Percentiles rank a stretch among this genome's conserved stretches.
phyloP scores from a whole-genome alignment of 805 yeast genomes.

The Monosporozyma aerobia region DNA sequence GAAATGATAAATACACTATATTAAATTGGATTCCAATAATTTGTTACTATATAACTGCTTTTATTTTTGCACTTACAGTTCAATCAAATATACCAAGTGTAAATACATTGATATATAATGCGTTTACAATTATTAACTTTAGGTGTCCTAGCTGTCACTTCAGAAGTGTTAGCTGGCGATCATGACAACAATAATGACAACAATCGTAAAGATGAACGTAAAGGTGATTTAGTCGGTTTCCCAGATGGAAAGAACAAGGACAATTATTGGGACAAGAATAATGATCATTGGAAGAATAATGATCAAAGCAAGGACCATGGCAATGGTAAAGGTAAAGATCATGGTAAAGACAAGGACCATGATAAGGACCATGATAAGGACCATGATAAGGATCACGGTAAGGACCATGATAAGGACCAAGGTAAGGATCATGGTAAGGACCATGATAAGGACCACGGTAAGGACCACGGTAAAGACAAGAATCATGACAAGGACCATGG shows the following conservation, averaged over 20 bases:
- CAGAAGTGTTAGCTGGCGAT: constrained; percentile 2
- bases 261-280: background rate
- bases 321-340: background rate
- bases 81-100: background rate
- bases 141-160: background rate
- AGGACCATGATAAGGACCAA: background rate
- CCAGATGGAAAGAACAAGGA: background rate
- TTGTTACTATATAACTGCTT: no score
- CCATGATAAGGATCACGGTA: background rate
- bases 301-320: background rate
- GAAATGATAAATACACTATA: background rate
- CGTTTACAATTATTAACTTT: background rate
- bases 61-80: no score
- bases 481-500: background rate
- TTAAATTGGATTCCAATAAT: no score
- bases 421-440: background rate
- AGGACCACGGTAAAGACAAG: background rate
- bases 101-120: background rate
- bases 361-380: background rate
- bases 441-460: background rate
- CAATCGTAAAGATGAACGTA: background rate
- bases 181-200: background rate
- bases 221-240: background rate
- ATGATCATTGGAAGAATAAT: background rate
- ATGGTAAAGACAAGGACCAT: background rate